Conservation (phyloP, 192 early-diverging fungal genomes). For the Rhizophlyctis rosea region DNA sequence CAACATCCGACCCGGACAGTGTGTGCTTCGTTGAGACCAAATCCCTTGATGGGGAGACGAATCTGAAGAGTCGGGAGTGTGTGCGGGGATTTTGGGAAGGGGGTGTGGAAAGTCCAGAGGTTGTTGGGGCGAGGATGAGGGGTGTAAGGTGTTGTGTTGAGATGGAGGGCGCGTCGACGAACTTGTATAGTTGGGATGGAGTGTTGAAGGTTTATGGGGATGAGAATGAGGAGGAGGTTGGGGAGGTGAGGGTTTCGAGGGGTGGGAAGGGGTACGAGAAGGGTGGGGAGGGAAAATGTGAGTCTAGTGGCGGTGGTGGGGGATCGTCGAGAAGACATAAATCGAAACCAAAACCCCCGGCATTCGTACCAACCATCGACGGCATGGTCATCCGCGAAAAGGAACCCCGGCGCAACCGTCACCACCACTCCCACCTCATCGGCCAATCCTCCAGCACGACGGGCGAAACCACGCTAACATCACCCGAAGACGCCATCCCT, state of each 20-base stretch:
- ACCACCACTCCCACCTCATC: no score
- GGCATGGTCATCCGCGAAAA: no score
- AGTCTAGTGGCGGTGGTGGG: no score
- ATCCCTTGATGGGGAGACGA: slow-evolving; percentile 96
- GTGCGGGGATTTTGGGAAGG: no score
- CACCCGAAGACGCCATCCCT: background rate
- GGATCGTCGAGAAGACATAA: no score
- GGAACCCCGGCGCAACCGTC: no score
- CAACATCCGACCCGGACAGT: slow-evolving; percentile 71
- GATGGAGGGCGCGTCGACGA: slow-evolving; percentile 40
- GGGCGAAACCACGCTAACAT: background rate
- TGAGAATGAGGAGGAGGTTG: background rate
- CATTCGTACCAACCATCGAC: no score
- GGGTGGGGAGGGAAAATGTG: no score
- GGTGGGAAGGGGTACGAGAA: background rate
- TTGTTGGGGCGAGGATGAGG: slow-evolving; percentile 32
- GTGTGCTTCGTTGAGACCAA: slow-evolving; percentile 90
- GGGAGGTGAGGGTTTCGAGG: background rate
- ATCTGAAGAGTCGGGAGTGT: slow-evolving; percentile 80
- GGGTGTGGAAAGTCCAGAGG: no score
- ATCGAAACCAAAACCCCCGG: background rate
- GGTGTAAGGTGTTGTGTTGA: slow-evolving; percentile 40
- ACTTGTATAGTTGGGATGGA: no score
- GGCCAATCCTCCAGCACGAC: background rate
- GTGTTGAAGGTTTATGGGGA: slow-evolving; percentile 37